Evolutionary conservation across 2,329 filamentous ascomycete genomes (phyloP).

Genomic region (Talaromyces verruculosus): DNA sequence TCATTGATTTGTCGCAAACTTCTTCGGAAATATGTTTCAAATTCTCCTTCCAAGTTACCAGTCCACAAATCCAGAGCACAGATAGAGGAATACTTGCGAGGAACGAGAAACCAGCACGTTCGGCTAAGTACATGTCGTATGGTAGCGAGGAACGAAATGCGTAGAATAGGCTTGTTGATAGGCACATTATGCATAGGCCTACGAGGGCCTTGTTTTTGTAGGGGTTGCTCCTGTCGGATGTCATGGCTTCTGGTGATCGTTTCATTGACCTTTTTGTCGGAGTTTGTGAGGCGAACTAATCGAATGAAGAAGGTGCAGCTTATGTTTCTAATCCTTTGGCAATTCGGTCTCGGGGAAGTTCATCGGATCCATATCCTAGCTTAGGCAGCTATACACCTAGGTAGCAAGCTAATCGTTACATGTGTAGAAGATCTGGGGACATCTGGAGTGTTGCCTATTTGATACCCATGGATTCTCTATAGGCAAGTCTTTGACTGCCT

Average conservation of each 20-base stretch:
- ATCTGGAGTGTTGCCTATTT: too few species aligned
- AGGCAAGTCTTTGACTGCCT: too few species aligned
- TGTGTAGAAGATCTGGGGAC: too few species aligned
- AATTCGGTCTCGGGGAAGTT: too few species aligned
- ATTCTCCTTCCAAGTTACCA: not conserved
- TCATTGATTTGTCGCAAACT: slow-evolving; percentile 6
- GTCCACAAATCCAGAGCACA: not conserved
- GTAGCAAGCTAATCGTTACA: too few species aligned
- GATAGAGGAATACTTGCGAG: not conserved
- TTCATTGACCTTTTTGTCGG: not conserved
- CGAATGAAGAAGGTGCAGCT: too few species aligned
- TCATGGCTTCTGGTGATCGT: not conserved
- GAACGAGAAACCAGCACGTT: not conserved
- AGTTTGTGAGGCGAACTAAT: not conserved
- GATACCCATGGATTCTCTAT: too few species aligned
- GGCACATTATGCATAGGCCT: slow-evolving; percentile 2
- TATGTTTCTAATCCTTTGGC: too few species aligned
- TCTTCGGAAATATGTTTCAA: not conserved
- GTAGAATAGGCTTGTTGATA: not conserved
- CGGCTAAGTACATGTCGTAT: not conserved
- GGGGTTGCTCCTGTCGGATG: not conserved
- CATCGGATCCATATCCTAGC: too few species aligned
- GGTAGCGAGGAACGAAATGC: not conserved
- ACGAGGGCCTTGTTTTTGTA: not conserved
- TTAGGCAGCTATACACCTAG: too few species aligned